Percentiles rank a stretch among this genome's conserved stretches.
Evolutionary conservation across 2,329 filamentous ascomycete species (phyloP).

Genomic region (Tolypocladium tundrense): DNA sequence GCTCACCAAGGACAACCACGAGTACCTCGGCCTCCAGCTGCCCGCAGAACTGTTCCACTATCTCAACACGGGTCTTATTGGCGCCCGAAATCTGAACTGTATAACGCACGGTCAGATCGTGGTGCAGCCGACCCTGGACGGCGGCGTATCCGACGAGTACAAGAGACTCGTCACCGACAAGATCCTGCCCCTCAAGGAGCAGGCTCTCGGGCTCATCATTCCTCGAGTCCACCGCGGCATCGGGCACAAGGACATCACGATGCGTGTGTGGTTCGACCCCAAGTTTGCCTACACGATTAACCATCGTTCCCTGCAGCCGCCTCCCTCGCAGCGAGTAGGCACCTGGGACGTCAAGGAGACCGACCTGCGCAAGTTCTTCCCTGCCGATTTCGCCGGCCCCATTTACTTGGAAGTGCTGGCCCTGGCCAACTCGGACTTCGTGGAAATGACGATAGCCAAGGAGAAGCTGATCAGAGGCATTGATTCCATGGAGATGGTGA

Average conservation of each 20-base stretch:
- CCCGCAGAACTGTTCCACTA: slow-evolving; percentile 89
- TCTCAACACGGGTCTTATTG: slow-evolving; percentile 71
- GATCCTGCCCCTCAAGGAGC: slow-evolving; percentile 64
- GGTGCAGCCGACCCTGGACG: slow-evolving; percentile 76
- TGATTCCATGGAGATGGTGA: slow-evolving; percentile 54
- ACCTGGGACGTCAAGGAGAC: slow-evolving; percentile 67
- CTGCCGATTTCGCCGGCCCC: slow-evolving; percentile 28
- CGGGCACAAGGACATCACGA: slow-evolving; percentile 64
- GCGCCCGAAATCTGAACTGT: slow-evolving; percentile 69
- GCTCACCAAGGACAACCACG: slow-evolving; percentile 73
- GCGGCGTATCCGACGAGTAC: slow-evolving; percentile 71
- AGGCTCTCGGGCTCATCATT: slow-evolving; percentile 68
- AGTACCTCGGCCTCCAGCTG: slow-evolving; percentile 82
- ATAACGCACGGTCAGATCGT: slow-evolving; percentile 70
- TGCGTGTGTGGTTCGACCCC: slow-evolving; percentile 77
- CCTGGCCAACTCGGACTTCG: slow-evolving; percentile 60
- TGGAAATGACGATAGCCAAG: slow-evolving; percentile 54
- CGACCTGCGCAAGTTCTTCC: slow-evolving; percentile 37
- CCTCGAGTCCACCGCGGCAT: slow-evolving; percentile 76
- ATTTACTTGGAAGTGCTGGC: slow-evolving; percentile 53
- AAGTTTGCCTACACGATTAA: slow-evolving; percentile 59
- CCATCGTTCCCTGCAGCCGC: slow-evolving; percentile 39
- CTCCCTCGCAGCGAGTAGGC: slow-evolving; percentile 33
- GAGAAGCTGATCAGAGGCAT: slow-evolving; percentile 51
- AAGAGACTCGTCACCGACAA: slow-evolving; percentile 65